Percentiles rank a stretch among this genome's conserved stretches.
These are phyloP conservation scores for Castanospermum australe DNA, from an alignment of 306 rosid genomes.

Conservation along the genomic window DNA sequence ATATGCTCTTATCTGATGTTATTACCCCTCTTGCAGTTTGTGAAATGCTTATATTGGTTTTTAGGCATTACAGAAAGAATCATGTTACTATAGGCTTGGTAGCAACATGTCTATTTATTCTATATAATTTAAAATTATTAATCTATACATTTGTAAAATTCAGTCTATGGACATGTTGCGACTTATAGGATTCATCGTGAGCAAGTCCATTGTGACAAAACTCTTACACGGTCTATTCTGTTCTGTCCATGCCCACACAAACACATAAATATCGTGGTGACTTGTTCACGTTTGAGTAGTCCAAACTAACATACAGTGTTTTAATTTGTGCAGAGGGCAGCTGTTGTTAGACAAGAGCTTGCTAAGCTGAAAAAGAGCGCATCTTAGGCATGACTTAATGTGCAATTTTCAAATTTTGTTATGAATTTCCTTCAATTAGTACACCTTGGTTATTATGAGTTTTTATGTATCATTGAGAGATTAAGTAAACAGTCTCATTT, in stretches of 20 bases:
- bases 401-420: slow-evolving; percentile 39
- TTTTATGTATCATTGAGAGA: not conserved
- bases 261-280: too few species aligned
- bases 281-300: too few species aligned
- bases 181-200: too few species aligned
- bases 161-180: too few species aligned
- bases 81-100: too few species aligned
- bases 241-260: not conserved
- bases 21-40: not conserved
- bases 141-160: too few species aligned
- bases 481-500: not conserved
- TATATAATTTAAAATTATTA: too few species aligned
- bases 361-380: slow-evolving; percentile 64
- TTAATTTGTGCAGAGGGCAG: slow-evolving; percentile 59
- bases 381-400: slow-evolving; percentile 26
- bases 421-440: slow-evolving; percentile 25
- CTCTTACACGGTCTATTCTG: not conserved
- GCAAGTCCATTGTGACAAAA: too few species aligned
- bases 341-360: slow-evolving; percentile 71
- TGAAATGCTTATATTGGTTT: not conserved
- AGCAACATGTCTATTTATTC: too few species aligned
- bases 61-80: not conserved
- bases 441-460: slow-evolving; percentile 3
- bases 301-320: not conserved
- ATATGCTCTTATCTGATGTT: not conserved